Percentiles rank a stretch among this genome's conserved stretches.
phyloP scores from a whole-genome alignment of 108 stramenopile species.

The Nannochloropsis oceanica region DNA sequence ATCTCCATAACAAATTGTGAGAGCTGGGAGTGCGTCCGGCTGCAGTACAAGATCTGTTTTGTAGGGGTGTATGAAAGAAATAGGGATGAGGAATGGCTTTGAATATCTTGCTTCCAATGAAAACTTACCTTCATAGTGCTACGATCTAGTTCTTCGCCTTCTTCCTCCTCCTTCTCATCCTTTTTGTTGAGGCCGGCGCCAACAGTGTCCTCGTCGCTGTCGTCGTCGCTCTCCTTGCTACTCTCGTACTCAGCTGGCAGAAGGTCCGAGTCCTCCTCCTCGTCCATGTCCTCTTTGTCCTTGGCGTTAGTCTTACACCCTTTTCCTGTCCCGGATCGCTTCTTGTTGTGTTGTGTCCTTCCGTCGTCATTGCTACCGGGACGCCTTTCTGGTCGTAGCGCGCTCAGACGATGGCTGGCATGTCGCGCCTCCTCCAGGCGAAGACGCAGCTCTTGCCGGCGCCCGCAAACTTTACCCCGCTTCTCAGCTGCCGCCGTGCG shows the following conservation, averaged over 20 bases:
- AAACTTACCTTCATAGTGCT: slow-evolving; percentile 1
- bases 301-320: not conserved
- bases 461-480: not conserved
- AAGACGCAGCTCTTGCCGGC: not conserved
- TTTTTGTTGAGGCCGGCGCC: not conserved
- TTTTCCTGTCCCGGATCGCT: not conserved
- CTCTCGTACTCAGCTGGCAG: slow-evolving; percentile 17
- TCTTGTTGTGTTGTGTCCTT: not conserved
- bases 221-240: not conserved
- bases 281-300: not conserved
- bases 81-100: not conserved
- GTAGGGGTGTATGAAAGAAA: not conserved
- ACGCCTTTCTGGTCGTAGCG: not conserved
- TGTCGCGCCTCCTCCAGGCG: not conserved
- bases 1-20: slow-evolving; percentile 85
- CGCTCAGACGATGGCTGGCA: not conserved
- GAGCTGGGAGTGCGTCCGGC: slow-evolving; percentile 89
- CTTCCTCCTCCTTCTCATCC: slow-evolving; percentile 1
- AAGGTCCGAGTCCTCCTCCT: slow-evolving; percentile 1
- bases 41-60: slow-evolving; percentile 54
- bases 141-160: slow-evolving; percentile 3
- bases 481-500: not conserved
- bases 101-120: not conserved
- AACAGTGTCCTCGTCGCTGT: not conserved
- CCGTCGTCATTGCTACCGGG: slow-evolving; percentile 2